Conservation (phyloP, 371 early-diverging fungal species). For the Mucor lusitanicus region DNA sequence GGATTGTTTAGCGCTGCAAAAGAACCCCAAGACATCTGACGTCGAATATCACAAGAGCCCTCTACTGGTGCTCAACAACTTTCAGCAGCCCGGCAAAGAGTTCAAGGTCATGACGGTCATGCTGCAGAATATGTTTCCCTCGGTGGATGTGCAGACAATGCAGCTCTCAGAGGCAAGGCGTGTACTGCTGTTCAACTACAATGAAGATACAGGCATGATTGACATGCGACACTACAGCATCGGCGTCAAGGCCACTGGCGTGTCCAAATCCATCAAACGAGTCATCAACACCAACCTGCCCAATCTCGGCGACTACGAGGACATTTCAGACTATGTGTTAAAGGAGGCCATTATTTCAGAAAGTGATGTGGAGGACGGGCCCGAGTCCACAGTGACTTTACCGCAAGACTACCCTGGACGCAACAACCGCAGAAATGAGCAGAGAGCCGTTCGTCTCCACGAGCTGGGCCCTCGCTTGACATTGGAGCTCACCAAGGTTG, state of each 20-base stretch:
- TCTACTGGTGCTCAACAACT: conserved; percentile 92
- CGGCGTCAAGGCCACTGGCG: conserved; percentile 83
- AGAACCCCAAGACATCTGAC: conserved; percentile 80
- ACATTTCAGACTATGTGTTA: conserved; percentile 91
- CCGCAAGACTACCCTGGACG: conserved; percentile 78
- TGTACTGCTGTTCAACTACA: conserved; percentile 90
- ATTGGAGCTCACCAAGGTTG: conserved; percentile 86
- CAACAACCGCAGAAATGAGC: conserved; percentile 74
- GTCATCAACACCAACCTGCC: conserved; percentile 79
- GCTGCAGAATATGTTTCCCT: conserved; percentile 95
- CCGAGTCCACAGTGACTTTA: conserved; percentile 78
- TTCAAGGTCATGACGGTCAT: conserved; percentile 90
- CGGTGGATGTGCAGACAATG: conserved; percentile 92
- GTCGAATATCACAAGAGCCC: conserved; percentile 81
- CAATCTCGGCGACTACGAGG: conserved; percentile 77
- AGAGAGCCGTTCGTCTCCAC: conserved; percentile 81
- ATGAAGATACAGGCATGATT: conserved; percentile 79
- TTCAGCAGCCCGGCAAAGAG: conserved; percentile 77
- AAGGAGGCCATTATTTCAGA: conserved; percentile 87
- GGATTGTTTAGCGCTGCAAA: conserved; percentile 82
- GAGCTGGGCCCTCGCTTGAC: conserved; percentile 96
- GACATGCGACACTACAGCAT: conserved; percentile 94
- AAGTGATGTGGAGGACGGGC: conserved; percentile 92
- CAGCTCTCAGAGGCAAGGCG: conserved; percentile 86
- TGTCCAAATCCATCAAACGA: conserved; percentile 89